Evolutionary conservation across 129 eudicot species (phyloP).

Genomic region (Lonicera japonica): DNA sequence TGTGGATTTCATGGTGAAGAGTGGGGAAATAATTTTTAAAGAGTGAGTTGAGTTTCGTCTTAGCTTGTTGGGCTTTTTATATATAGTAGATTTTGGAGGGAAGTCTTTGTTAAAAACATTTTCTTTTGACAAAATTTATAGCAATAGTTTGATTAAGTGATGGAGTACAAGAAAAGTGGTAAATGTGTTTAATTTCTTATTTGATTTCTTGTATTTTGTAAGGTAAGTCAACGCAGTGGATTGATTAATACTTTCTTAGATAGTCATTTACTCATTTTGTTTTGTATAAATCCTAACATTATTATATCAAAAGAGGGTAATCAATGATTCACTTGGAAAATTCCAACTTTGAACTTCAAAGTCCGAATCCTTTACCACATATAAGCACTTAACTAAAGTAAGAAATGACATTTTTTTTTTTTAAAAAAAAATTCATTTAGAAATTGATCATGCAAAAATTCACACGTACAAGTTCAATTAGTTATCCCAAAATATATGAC

Average conservation of each 20-base stretch:
- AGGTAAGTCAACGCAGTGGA: constrained; percentile 17
- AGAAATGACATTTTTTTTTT: too few relatives aligned
- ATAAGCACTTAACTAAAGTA: too few relatives aligned
- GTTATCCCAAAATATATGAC: too few relatives aligned
- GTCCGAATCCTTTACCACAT: too few relatives aligned
- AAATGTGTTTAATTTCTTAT: constrained; percentile 14
- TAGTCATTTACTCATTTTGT: not conserved
- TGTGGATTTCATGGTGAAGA: constrained; percentile 36
- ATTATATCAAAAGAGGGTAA: too few relatives aligned
- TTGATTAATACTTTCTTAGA: not conserved
- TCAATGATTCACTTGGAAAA: too few relatives aligned
- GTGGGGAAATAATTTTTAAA: not conserved
- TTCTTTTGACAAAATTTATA: constrained; percentile 3
- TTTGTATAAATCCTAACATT: not conserved
- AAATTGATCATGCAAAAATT: too few relatives aligned
- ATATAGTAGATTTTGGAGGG: constrained; percentile 26
- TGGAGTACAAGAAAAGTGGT: constrained; percentile 71
- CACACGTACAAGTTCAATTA: too few relatives aligned
- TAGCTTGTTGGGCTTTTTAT: constrained; percentile 17
- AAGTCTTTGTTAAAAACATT: constrained; percentile 15
- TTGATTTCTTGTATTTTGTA: not conserved
- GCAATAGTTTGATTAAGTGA: constrained; percentile 19
- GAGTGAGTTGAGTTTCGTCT: constrained; percentile 2
- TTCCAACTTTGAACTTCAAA: too few relatives aligned
- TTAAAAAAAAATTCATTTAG: too few relatives aligned